Evolutionary conservation across 164 flowering plant species (phyloP), one percentile per base, ranked within the genome.

Genomic region (Santalum album): DNA sequence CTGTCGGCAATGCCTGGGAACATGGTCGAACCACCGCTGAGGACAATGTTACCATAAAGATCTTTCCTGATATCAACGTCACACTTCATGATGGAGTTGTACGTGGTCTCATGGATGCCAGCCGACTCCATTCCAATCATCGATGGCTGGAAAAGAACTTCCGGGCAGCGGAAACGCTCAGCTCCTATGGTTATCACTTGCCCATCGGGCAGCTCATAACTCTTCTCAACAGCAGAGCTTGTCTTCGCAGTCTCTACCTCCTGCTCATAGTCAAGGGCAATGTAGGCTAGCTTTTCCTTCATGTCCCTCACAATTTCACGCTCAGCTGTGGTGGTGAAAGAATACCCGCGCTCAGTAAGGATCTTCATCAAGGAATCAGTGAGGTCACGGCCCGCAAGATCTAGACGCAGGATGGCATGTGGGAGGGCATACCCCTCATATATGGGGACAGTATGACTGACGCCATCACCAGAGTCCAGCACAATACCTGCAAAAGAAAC

Each of bases 251-350:
- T 44, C 48, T 44, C 48, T 20, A 44, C 15, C 48, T 44, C 48
- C 48, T 44, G 48, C 48, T 44, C 48, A 1, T 44, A 44, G 48
- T 44, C 48, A 10, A 44, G 22, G 20, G 48, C 48, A 9, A 44
- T 20, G 48, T 44, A 44, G 20, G 48, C 48, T 17, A 44, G 48
- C 48, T 44, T 44, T 17, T 44, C 48, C 48, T 44, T 44, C 48
- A 44, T 44, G 48, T 44, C 48, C 48, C 48, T 44, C 48, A 44
- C 48, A 17, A 44, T 44, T 20, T 44, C 48, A 6, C 48, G 18
- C 48, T 44, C 48, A n/a, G 48, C 48, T 20, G 48, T 44, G 20
- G 48, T 44, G 7, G 48, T 44, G 16, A 44, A 44, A n/a, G 22
- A 17, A 20, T 44, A 44, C 15, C 48, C 48, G 7, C 48, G 18